Base-by-base conservation (phyloP, 2,329 filamentous ascomycete species). In the Talaromyces sp. region DNA sequence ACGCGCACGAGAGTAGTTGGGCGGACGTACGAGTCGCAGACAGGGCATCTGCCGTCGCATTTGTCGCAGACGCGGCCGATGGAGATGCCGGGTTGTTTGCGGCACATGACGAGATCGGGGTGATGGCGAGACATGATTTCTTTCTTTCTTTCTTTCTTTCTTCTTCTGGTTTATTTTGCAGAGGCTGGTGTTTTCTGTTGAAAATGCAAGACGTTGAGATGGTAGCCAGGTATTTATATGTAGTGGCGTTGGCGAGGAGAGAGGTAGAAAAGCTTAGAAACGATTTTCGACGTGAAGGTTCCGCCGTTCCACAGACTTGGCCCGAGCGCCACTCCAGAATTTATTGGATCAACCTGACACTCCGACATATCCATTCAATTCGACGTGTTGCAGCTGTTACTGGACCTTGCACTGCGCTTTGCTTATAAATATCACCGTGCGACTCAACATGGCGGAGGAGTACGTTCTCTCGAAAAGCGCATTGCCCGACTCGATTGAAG, bases 1-100 rank as follows among this genome's bases (percentile, higher is more conserved):
- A 99, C 97, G 70, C 93, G 91, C 61, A 96, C 94, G 58, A 97
- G 87, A 8, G 94, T 97, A 28, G 94, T 99, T 11, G 94, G 94
- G 15, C 94, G 92, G 63, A 99, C 94, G 83, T 99, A 99, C 61
- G 90, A 96, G 75, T 99, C 94, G 85, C 94, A 99, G 61, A 99
- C 92, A 64, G 94, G 94, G 71, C 94, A 99, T 81, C 99, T 99
- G 76, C 94, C 94, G 79, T 99, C 94, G 81, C 94, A 99, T 80
- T 99, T 99, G 80, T 99, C 94, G 83, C 94, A 99, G 72, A 99
- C 89, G 58, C 94, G 92, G 73, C 94, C 94, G 83, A 99, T 96
- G 69, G 92, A 89, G 74, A 97, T 97, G 78, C 94, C 94, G 61
- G 93, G 82, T 75, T 96, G 93, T 80, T 99, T 99, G 80, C 93